Base-by-base conservation (phyloP, 345 rosid genomes). In the Microthlaspi erraticum region DNA sequence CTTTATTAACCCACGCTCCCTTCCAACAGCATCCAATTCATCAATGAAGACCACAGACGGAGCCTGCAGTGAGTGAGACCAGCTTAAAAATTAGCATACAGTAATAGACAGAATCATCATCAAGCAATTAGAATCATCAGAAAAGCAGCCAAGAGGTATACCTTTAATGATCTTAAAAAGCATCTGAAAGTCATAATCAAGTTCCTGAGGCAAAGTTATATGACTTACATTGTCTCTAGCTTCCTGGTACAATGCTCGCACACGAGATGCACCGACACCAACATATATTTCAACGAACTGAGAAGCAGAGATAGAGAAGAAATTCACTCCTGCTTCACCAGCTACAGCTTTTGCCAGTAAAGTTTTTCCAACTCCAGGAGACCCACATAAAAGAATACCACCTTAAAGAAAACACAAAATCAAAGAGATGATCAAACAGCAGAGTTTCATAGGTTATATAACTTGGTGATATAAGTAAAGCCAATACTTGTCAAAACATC, bases 231-330 rank as follows among this genome's bases (percentile, higher is more conserved):
- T 86, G 58, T 92, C 96, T 78, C 54, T 88, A 17, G 96, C 98
- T 82, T 92, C 98, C 75, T 90, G 91, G 73, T 92, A 92, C 66
- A 92, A 91, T 38, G 98, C 86, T 46, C 95, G 87, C 55, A 92
- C 96, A 66, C 96, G 96, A 74, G 98, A 88, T 62, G 96, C 96
- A 73, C 96, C 98, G 10, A 92, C 98, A 37, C 98, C 97, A 43
- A 92, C 98, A 71, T 90, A 92, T 79, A 92, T 90, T 81, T 92
- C 98, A 52, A 92, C 96, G 81, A 92, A 92, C 74, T 92, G 98
- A 64, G 98, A 88, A 41, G 98, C 97, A 36, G 98, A 92, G n/a
- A 92, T 90, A 56, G 96, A 92, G 82, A 92, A 92, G 89, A 90
- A 90, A 76, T 90, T 88, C 52, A 92, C 98, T 68, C 98, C 95